Evolutionary conservation across 1,284 basidiomycete genomes (phyloP).

Genomic region (Trametes polyzona): DNA sequence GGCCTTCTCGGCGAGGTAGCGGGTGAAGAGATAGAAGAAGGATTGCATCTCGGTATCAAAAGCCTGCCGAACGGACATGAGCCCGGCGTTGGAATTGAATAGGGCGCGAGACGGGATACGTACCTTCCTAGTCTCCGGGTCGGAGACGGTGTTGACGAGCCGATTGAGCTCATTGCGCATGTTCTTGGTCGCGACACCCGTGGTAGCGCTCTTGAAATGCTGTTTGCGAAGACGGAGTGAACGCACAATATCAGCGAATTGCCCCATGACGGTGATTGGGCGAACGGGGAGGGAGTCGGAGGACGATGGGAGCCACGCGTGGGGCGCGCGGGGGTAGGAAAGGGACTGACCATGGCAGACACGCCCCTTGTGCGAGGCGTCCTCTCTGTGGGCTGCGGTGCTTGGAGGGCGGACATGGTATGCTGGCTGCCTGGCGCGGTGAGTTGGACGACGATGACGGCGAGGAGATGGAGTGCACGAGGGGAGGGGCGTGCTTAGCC

Average conservation of each 20-base stretch:
- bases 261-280: slow-evolving; percentile 20
- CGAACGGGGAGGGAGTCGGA: slow-evolving; percentile 5
- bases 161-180: slow-evolving; percentile 98
- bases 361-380: slow-evolving; percentile 36
- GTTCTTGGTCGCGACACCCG: slow-evolving; percentile 94
- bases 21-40: slow-evolving; percentile 99
- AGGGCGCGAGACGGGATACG: slow-evolving; percentile 26
- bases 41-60: slow-evolving; percentile 99
- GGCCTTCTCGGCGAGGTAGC: slow-evolving; percentile 94
- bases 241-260: slow-evolving; percentile 19
- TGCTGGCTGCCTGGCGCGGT: not conserved
- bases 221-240: slow-evolving; percentile 46
- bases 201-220: slow-evolving; percentile 97
- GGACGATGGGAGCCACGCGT: not conserved
- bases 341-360: slow-evolving; percentile 34
- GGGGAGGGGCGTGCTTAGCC: not conserved
- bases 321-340: not conserved
- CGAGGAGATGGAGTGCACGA: not conserved
- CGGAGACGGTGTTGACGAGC: slow-evolving; percentile 84
- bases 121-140: slow-evolving; percentile 84
- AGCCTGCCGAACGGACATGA: slow-evolving; percentile 55
- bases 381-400: slow-evolving; percentile 22
- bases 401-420: slow-evolving; percentile 22
- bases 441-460: not conserved
- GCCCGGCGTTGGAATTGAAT: slow-evolving; percentile 34